phyloP scores from a whole-genome alignment of 176 grass and related monocot genomes.

The Hyparrhenia diplandra region DNA sequence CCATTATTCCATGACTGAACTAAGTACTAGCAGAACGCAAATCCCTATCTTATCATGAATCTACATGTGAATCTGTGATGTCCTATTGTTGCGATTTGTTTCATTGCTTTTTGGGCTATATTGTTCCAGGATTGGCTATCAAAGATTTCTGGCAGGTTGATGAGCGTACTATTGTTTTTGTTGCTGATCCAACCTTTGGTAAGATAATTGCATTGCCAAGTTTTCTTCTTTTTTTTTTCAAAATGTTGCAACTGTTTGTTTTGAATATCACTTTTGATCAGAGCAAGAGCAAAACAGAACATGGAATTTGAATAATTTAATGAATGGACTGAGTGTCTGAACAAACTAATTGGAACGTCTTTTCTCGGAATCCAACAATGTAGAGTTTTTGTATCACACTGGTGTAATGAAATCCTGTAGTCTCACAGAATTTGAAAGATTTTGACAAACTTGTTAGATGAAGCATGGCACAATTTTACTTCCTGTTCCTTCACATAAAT shows the following conservation, averaged over 20 bases:
- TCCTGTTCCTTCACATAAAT: neutral
- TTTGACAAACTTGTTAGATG: neutral
- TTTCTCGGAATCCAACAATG: neutral
- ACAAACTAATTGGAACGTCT: neutral
- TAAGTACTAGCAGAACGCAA: neutral
- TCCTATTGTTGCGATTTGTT: neutral
- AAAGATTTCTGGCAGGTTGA: conserved; percentile 97
- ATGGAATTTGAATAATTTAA: neutral
- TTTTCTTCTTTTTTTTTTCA: too few species aligned
- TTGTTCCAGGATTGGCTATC: conserved; percentile 73
- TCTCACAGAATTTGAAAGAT: neutral
- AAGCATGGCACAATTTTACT: neutral
- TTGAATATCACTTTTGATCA: neutral
- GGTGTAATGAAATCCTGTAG: neutral
- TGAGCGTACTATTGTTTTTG: conserved; percentile 87
- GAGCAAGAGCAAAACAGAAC: neutral
- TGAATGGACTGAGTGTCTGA: neutral
- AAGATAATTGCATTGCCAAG: conserved; percentile 17
- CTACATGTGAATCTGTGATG: neutral
- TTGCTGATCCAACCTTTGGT: conserved; percentile 91
- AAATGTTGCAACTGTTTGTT: neutral
- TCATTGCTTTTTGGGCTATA: neutral
- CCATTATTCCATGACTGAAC: neutral
- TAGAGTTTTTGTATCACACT: neutral
- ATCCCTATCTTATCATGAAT: neutral